Evolutionary conservation across 345 rosid genomes (phyloP), one percentile per base, ranked within the genome.

Genomic region (Turnera subulata): DNA sequence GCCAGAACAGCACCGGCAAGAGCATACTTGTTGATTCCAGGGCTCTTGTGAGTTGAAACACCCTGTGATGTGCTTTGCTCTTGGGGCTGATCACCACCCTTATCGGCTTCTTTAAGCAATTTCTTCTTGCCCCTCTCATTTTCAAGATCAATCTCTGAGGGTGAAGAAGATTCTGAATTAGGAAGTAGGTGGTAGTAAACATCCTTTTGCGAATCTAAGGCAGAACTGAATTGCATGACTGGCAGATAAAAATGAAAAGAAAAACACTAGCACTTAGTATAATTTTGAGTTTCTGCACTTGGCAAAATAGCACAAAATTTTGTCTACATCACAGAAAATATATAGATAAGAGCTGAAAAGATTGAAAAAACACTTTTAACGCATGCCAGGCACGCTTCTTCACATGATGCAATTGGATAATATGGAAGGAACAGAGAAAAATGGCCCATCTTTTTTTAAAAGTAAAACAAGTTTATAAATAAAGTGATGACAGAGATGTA

Each of bases 1-100:
- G 89, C 91, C 77, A 87, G 67, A 67, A 82, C 50, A n/a, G 95
- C 83, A 44, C 76, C 77, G 14, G 78, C 83, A 42, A 82, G 80
- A 17, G 86, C 86, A 70, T 65, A 79, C 53, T 65, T 62, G 81
- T 78, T 85, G 58, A 77, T 13, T 49, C 38, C 65, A 39, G 60
- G 1, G 65, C 32, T 53, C 20, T 45, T 52, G 8, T 29, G 8
- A n/a, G n/a, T n/a, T n/a, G n/a, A n/a, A n/a, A n/a, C n/a, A n/a
- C n/a, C n/a, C 35, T 29, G 35, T 29, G 5, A 3, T 0, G 6
- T 44, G 11, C 43, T 29, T 45, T 59, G 21, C 14, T 40, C 35
- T 48, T 15, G 63, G 11, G 48, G 20, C 58, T 25, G n/a, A n/a
- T n/a, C n/a, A n/a, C n/a, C 57, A 55, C 17, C 12, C 46, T 37